Conservation (phyloP, 2,329 filamentous ascomycete genomes). For the Xylaria sp. region DNA sequence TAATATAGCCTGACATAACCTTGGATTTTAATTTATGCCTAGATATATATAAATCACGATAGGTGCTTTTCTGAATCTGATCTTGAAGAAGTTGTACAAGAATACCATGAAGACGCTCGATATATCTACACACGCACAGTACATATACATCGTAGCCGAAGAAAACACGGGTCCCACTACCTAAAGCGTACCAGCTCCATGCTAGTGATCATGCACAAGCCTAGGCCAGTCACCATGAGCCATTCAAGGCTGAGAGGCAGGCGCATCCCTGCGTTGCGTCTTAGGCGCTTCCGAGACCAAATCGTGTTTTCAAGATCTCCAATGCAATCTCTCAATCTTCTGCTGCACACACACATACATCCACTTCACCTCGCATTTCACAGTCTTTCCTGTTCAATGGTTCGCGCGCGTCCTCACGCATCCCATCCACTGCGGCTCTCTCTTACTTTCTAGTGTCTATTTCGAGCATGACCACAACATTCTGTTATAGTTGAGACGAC, state of each 20-base stretch:
- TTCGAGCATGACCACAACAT: not conserved
- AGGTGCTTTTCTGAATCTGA: not conserved
- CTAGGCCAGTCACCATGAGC: conserved; percentile 26
- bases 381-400: not conserved
- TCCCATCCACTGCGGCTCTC: not conserved
- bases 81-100: not conserved
- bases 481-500: not conserved
- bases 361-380: conserved; percentile 14
- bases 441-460: conserved; percentile 14
- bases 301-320: conserved; percentile 39
- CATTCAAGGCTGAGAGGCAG: conserved; percentile 24
- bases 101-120: not conserved
- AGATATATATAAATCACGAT: not conserved
- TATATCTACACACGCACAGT: not conserved
- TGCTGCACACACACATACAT: conserved; percentile 28
- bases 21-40: not conserved
- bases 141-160: not conserved
- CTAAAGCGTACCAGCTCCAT: conserved; percentile 9
- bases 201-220: conserved; percentile 28
- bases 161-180: not conserved
- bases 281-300: conserved; percentile 30
- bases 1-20: not conserved
- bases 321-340: conserved; percentile 47
- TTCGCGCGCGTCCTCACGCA: conserved; percentile 5
- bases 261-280: conserved; percentile 20